Evolutionary conservation across 2,329 filamentous ascomycete genomes (phyloP), one percentile per base, ranked within the genome.

Genomic region (Sarocladium kiliense): DNA sequence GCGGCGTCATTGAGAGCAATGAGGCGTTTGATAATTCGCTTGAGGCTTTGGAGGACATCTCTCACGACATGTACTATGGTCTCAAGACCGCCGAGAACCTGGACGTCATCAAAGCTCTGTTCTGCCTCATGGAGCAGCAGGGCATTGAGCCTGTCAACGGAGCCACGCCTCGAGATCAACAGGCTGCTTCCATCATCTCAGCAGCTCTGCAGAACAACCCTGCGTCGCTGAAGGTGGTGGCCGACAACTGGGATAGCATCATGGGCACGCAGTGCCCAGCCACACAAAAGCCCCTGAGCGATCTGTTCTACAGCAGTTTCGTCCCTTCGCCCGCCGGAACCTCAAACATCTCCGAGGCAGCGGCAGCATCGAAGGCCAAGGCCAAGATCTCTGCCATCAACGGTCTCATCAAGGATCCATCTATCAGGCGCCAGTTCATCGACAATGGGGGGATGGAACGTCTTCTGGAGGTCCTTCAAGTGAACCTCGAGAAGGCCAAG

Each of bases 61-160:
- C 84, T 0, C 84, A 88, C 66, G 85, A 87, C 66, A 82, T 87
- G 59, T 88, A 86, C 71, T 88, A 87, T 66, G 85, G 85, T 10
- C 71, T 84, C 18, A 81, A 85, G 65, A 77, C 87, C 56, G 74
- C 78, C 21, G 79, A 83, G 64, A 79, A 85, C 59, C 63, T 71
- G 2, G 75, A 77, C 2, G 77, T 78, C 1, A 61, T 85, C 54
- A 75, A 74, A 58, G 68, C 75, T n/a, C 74, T 87, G 2, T 69
- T 86, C 57, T 85, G 82, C 63, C 70, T 85, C 36, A 77, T 84
- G 67, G 62, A 66, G 25, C 57, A 69, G 61, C 44, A 57, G 39
- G 55, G 66, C 61, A 56, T 62, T 56, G 34, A 67, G 55, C 36
- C 58, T 2, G 54, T 59, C 27, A 63, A 64, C 3, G 64, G 59